A percentile compares a stretch with the other conserved stretches of the same genome.
These are phyloP conservation scores for Ceratocystis smalleyi DNA, from an alignment of 2,329 filamentous ascomycete genomes.

Conservation along the genomic window DNA sequence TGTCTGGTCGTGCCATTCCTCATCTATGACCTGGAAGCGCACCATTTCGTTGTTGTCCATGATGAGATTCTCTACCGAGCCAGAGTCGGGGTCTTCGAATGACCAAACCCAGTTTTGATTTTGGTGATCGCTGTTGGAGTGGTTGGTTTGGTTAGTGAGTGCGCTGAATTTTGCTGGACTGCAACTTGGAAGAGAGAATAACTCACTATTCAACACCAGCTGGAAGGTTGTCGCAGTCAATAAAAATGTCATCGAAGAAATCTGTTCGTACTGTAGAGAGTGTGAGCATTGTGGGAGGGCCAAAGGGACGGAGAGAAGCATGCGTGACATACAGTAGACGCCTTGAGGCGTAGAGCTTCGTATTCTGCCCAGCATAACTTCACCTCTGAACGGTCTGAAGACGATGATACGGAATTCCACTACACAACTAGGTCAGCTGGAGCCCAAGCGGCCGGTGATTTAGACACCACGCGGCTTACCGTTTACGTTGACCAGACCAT, in stretches of 20 bases:
- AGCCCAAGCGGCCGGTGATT: not conserved
- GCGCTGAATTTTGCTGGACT: not conserved
- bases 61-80: slow-evolving; percentile 45
- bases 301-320: not conserved
- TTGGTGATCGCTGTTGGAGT: slow-evolving; percentile 42
- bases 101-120: slow-evolving; percentile 80
- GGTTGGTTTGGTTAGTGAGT: not conserved
- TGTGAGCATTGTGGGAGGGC: slow-evolving; percentile 7
- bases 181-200: not conserved
- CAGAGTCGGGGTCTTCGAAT: slow-evolving; percentile 37
- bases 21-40: slow-evolving; percentile 67
- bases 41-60: slow-evolving; percentile 86
- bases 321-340: slow-evolving; percentile 43
- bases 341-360: slow-evolving; percentile 55
- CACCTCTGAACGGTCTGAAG: slow-evolving; percentile 89
- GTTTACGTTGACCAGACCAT: slow-evolving; percentile 85
- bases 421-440: slow-evolving; percentile 24
- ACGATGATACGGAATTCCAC: slow-evolving; percentile 89
- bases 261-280: slow-evolving; percentile 47
- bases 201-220: slow-evolving; percentile 62
- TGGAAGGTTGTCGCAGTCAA: slow-evolving; percentile 59
- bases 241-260: slow-evolving; percentile 86
- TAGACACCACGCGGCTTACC: slow-evolving; percentile 33
- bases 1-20: slow-evolving; percentile 83
- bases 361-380: slow-evolving; percentile 77